These are phyloP conservation scores for Pezicula rhizophila DNA, from an alignment of 2,329 filamentous ascomycete species.

Conservation along the genomic window DNA sequence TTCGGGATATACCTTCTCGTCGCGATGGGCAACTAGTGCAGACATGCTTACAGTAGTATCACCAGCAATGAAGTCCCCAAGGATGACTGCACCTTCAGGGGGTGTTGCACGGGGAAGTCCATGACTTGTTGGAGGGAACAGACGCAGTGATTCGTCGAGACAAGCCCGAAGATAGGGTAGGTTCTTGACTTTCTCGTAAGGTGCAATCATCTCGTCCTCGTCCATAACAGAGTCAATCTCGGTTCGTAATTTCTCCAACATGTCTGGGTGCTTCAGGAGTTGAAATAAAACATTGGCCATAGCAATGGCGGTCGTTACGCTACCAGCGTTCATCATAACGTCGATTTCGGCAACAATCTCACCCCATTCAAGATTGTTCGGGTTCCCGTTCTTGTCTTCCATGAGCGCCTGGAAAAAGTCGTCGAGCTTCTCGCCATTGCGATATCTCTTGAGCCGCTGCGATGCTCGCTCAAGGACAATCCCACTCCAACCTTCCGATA, in stretches of 20 bases:
- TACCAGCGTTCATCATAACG: constrained; percentile 46
- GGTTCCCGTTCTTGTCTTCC: constrained; percentile 37
- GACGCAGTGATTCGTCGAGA: constrained; percentile 42
- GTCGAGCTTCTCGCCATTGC: constrained; percentile 46
- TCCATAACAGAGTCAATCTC: constrained; percentile 41
- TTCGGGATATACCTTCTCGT: constrained; percentile 31
- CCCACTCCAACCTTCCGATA: constrained; percentile 38
- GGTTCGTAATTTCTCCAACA: constrained; percentile 33
- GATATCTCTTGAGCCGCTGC: constrained; percentile 38
- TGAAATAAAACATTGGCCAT: constrained; percentile 48
- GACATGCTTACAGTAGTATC: constrained; percentile 39
- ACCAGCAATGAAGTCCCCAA: constrained; percentile 39
- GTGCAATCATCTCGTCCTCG: constrained; percentile 35
- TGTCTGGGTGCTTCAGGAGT: constrained; percentile 34
- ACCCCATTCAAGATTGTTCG: constrained; percentile 45
- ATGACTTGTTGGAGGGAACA: constrained; percentile 37
- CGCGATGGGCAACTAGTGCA: constrained; percentile 33
- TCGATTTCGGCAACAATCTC: constrained; percentile 51
- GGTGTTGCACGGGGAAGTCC: constrained; percentile 37
- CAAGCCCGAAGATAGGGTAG: constrained; percentile 46
- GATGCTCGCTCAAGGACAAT: constrained; percentile 41
- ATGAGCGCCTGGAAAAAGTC: constrained; percentile 54
- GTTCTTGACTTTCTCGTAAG: constrained; percentile 44
- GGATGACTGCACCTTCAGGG: constrained; percentile 34
- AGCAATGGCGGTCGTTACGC: constrained; percentile 43